phyloP scores from a whole-genome alignment of 495 filamentous ascomycete species.

The Tetracladium setigerum region DNA sequence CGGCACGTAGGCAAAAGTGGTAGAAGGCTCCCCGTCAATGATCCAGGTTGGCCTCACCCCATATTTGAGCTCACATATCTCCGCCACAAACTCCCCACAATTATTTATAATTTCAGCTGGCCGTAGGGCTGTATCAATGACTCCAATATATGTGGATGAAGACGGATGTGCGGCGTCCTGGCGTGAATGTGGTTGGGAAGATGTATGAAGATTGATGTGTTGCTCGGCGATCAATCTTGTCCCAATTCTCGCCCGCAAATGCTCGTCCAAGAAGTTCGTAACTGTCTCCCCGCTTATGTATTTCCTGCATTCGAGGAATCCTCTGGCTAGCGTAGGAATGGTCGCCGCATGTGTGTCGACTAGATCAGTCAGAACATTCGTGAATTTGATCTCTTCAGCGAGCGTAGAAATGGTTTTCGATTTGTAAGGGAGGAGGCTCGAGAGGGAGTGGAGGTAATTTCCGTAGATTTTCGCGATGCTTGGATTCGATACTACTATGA shows the following conservation, averaged over 20 bases:
- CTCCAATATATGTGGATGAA: slow-evolving; percentile 77
- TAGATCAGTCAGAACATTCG: slow-evolving; percentile 83
- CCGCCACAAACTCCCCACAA: slow-evolving; percentile 83
- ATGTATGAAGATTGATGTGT: slow-evolving; percentile 88
- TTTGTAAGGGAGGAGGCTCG: slow-evolving; percentile 80
- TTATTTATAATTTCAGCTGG: slow-evolving; percentile 71
- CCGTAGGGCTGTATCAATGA: slow-evolving; percentile 86
- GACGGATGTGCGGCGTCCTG: slow-evolving; percentile 26
- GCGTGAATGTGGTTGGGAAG: slow-evolving; percentile 54
- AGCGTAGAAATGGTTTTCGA: slow-evolving; percentile 67
- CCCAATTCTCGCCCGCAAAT: slow-evolving; percentile 88
- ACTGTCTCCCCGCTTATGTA: slow-evolving; percentile 78
- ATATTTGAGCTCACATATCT: slow-evolving; percentile 95
- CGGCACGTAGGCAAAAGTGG: slow-evolving; percentile 82
- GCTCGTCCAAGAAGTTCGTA: slow-evolving; percentile 86
- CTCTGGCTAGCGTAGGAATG: slow-evolving; percentile 83
- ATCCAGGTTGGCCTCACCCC: slow-evolving; percentile 75
- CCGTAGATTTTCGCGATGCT: slow-evolving; percentile 88
- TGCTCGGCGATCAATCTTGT: slow-evolving; percentile 93
- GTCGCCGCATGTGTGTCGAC: slow-evolving; percentile 91
- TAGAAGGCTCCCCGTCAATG: slow-evolving; percentile 75
- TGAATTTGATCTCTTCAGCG: slow-evolving; percentile 85
- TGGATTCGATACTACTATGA: slow-evolving; percentile 94
- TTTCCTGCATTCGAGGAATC: slow-evolving; percentile 83
- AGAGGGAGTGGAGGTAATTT: slow-evolving; percentile 89